Evolutionary conservation across 2,329 filamentous ascomycete genomes (phyloP), one percentile per base, ranked within the genome.

Genomic region (Metarhizium album): DNA sequence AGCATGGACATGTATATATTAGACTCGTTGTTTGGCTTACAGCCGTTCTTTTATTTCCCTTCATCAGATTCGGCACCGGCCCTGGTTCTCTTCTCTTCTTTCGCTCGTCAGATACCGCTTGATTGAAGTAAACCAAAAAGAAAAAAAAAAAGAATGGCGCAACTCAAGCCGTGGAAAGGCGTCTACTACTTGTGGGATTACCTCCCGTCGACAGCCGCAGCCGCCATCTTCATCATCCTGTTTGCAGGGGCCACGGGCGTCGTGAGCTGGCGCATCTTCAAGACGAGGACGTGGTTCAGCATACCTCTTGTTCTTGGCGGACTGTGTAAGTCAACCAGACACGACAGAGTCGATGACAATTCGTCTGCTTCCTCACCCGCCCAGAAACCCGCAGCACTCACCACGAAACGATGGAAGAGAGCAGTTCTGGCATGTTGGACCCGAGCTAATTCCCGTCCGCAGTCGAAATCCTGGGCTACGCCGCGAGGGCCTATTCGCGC

Each of bases 271-370:
- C 70, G 70, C 42, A 63, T 78, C 37, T 57, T 69, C 20, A 69
- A 64, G 43, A 69, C 68, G 3, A 64, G 67, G 43, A 72, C 73
- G 24, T 76, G 70, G 68, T 80, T 76, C 58, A 76, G 74, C 58
- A 65, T 72, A 14, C 67, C 73, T 1, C 75, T 79, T 53, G 56
- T 70, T 11, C 55, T 75, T 5, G 76, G 74, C 13, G 72, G 70
- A 23, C 22, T 71, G 3, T 72, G 75, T 77, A 68, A 52, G 75
- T 67, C 8, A 6, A 14, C 23, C 16, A 11, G 23, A 43, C 4
- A n/a, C 18, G 16, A 18, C n/a, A n/a, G n/a, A n/a, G n/a, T n/a
- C n/a, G n/a, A n/a, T n/a, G n/a, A n/a, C n/a, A n/a, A n/a, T n/a
- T n/a, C n/a, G n/a, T n/a, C n/a, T n/a, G n/a, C n/a, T n/a, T n/a